A percentile compares a stretch with the other conserved stretches of the same genome.
phyloP scores from a whole-genome alignment of 75 land plant species.

The Picea sitchensis region DNA sequence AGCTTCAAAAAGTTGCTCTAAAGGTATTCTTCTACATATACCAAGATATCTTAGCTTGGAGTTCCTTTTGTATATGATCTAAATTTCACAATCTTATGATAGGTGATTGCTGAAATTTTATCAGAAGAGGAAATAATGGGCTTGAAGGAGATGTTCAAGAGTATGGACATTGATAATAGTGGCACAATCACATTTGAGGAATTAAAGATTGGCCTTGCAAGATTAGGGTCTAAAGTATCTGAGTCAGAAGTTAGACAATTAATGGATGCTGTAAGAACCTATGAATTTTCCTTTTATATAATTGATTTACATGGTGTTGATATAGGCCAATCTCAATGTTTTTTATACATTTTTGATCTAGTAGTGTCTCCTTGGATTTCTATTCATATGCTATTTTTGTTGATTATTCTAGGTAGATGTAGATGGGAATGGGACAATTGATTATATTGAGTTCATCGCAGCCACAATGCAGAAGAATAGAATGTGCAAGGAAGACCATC shows the following conservation, averaged over 20 bases:
- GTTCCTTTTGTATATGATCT: too few relatives aligned
- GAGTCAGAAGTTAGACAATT: constrained; percentile 53
- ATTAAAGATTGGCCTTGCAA: constrained; percentile 53
- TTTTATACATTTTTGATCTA: too few relatives aligned
- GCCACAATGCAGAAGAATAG: constrained; percentile 82
- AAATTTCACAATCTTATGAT: not conserved
- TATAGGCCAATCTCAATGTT: too few relatives aligned
- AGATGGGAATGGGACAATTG: constrained; percentile 93
- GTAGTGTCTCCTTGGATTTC: too few relatives aligned
- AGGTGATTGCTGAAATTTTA: constrained; percentile 76
- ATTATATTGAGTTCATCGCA: constrained; percentile 80
- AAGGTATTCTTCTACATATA: constrained; percentile 34
- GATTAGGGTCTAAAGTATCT: constrained; percentile 48
- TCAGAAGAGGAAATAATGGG: constrained; percentile 85
- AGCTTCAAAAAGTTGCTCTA: constrained; percentile 89
- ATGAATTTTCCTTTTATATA: too few relatives aligned
- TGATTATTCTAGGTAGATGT: constrained; percentile 65
- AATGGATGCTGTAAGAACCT: constrained; percentile 61
- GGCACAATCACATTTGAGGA: constrained; percentile 82
- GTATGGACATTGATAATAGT: constrained; percentile 69
- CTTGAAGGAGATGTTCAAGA: constrained; percentile 67
- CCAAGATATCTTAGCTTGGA: too few relatives aligned
- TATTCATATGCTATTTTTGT: too few relatives aligned
- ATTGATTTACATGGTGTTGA: too few relatives aligned
- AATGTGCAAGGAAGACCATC: constrained; percentile 56